Conservation (phyloP, 306 rosid species). For the Castanospermum australe region DNA sequence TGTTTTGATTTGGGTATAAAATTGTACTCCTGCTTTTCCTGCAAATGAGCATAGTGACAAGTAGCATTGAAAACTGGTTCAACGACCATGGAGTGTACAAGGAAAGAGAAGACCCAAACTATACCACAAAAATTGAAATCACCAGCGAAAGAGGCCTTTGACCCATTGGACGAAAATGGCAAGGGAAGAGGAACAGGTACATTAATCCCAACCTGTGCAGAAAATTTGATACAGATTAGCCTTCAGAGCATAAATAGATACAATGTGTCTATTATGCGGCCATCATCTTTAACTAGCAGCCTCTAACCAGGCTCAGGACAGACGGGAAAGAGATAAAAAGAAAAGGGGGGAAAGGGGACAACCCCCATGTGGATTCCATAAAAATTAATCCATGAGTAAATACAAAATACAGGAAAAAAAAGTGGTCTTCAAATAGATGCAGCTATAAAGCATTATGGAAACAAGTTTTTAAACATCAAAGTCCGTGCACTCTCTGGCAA, state of each 20-base stretch:
- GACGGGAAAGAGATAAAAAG: neutral
- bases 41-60: slow-evolving; percentile 27
- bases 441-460: neutral
- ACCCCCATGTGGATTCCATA: neutral
- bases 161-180: slow-evolving; percentile 55
- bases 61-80: neutral
- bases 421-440: neutral
- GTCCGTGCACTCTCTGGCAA: neutral
- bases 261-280: neutral
- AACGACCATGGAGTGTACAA: neutral
- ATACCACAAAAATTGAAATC: slow-evolving; percentile 45
- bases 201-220: slow-evolving; percentile 68
- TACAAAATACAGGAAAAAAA: neutral
- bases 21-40: slow-evolving; percentile 63
- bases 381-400: neutral
- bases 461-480: slow-evolving; percentile 4
- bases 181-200: slow-evolving; percentile 52
- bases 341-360: neutral
- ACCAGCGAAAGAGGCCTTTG: slow-evolving; percentile 44
- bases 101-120: slow-evolving; percentile 8
- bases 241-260: neutral
- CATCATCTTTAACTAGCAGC: neutral
- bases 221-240: neutral
- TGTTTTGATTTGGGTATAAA: slow-evolving; percentile 63
- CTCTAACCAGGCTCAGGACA: neutral